Percentiles rank a stretch among this genome's conserved stretches.
Evolutionary conservation across 805 yeast genomes (phyloP).

Genomic region (Kuraishia ogatae): DNA sequence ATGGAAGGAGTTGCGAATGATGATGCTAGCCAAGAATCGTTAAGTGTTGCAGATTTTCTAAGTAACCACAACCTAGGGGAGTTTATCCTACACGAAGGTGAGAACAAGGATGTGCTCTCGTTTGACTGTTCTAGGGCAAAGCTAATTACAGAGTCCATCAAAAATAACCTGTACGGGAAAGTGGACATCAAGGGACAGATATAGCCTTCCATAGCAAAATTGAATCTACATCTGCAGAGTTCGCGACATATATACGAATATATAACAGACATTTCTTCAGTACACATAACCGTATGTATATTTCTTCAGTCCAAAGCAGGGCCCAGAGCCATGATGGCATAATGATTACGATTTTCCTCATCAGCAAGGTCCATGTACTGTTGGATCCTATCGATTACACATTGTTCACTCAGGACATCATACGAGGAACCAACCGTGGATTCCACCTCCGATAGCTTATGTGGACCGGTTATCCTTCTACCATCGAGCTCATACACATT

Average conservation of each 20-base stretch:
- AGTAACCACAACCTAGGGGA: constrained; percentile 24
- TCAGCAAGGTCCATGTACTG: constrained; percentile 59
- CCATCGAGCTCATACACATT: constrained; percentile 85
- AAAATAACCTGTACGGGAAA: constrained; percentile 32
- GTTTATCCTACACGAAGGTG: constrained; percentile 14
- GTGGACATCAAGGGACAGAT: constrained; percentile 89
- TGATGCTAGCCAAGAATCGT: background rate
- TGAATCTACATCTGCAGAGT: background rate
- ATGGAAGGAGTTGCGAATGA: background rate
- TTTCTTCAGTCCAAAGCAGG: constrained; percentile 35
- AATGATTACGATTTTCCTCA: constrained; percentile 50
- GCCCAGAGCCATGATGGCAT: constrained; percentile 71
- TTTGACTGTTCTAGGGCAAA: constrained; percentile 19
- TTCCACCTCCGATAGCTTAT: constrained; percentile 39
- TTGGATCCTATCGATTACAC: constrained; percentile 46
- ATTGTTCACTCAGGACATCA: constrained; percentile 40
- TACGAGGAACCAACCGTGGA: constrained; percentile 3
- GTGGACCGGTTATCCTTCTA: constrained; percentile 61
- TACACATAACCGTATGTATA: too few relatives aligned
- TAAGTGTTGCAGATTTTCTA: background rate
- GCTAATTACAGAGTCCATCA: constrained; percentile 13
- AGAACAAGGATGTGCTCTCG: background rate
- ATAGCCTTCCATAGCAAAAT: background rate
- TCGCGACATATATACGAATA: background rate
- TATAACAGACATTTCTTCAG: background rate